These are phyloP conservation scores for Globisporangium spiculum DNA, from an alignment of 352 stramenopile genomes.

Conservation along the genomic window DNA sequence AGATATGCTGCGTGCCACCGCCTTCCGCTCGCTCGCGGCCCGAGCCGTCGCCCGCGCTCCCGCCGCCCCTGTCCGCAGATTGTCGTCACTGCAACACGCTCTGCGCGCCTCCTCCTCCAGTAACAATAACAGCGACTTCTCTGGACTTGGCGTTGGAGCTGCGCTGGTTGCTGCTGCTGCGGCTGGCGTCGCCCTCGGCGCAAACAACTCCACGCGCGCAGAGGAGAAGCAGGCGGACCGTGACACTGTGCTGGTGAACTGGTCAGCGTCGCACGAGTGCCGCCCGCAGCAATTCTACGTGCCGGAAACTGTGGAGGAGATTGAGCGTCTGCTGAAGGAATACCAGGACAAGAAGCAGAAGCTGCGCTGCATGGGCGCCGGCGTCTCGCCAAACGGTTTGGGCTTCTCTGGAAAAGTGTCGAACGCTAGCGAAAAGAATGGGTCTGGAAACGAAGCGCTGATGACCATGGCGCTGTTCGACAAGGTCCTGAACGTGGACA, in stretches of 20 bases:
- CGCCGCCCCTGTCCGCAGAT: not conserved
- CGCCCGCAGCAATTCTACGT: conserved; percentile 62
- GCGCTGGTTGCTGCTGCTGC: conserved; percentile 20
- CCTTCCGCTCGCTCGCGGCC: conserved; percentile 15
- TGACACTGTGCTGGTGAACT: conserved; percentile 76
- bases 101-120: conserved; percentile 3
- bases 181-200: conserved; percentile 16
- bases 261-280: conserved; percentile 78
- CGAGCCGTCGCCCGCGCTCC: not conserved
- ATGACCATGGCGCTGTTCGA: conserved; percentile 94
- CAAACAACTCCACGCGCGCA: conserved; percentile 10
- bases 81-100: not conserved
- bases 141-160: not conserved
- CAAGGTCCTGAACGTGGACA: conserved; percentile 89
- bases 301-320: conserved; percentile 66
- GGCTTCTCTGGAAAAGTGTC: conserved; percentile 69
- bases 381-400: conserved; percentile 96
- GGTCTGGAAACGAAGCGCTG: conserved; percentile 60
- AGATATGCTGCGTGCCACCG: conserved; percentile 14
- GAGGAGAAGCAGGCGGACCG: conserved; percentile 29
- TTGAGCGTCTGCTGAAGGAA: conserved; percentile 53
- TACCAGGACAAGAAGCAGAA: conserved; percentile 73
- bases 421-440: conserved; percentile 10
- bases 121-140: not conserved
- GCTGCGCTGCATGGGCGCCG: conserved; percentile 93